These are phyloP conservation scores for Dianthus caryophyllus DNA, from an alignment of 148 eudicot species.

Conservation along the genomic window DNA sequence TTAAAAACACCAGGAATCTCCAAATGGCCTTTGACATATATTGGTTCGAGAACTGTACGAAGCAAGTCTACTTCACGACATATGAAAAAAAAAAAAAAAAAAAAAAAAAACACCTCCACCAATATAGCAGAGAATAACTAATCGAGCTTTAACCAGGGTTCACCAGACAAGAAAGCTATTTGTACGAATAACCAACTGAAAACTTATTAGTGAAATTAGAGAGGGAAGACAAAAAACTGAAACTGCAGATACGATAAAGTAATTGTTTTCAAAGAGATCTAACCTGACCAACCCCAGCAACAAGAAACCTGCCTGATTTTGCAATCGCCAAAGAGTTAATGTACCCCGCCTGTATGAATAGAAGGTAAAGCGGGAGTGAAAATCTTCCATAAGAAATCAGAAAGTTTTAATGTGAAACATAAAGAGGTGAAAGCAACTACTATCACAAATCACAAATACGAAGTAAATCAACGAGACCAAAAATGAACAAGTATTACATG, in stretches of 20 bases:
- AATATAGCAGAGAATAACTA: too few relatives aligned
- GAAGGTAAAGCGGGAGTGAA: not conserved
- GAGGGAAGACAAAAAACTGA: not conserved
- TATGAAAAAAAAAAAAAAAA: too few relatives aligned
- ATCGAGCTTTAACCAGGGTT: too few relatives aligned
- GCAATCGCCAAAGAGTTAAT: constrained; percentile 89
- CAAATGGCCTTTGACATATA: too few relatives aligned
- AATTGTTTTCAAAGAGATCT: constrained; percentile 10
- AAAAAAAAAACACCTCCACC: too few relatives aligned
- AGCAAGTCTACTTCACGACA: too few relatives aligned
- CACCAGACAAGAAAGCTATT: too few relatives aligned
- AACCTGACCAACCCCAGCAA: constrained; percentile 98
- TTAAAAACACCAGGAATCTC: too few relatives aligned
- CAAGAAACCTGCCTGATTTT: constrained; percentile 81
- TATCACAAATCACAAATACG: not conserved
- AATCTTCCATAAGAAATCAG: constrained; percentile 10
- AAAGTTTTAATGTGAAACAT: not conserved
- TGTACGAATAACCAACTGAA: too few relatives aligned
- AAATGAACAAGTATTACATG: not conserved
- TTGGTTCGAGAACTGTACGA: too few relatives aligned
- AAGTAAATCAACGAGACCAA: too few relatives aligned
- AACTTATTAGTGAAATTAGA: not conserved
- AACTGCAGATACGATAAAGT: not conserved
- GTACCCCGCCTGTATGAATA: constrained; percentile 59
- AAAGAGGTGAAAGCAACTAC: not conserved